Evolutionary conservation across 2,329 filamentous ascomycete species (phyloP).

Genomic region (Cadophora luteo-olivacea): DNA sequence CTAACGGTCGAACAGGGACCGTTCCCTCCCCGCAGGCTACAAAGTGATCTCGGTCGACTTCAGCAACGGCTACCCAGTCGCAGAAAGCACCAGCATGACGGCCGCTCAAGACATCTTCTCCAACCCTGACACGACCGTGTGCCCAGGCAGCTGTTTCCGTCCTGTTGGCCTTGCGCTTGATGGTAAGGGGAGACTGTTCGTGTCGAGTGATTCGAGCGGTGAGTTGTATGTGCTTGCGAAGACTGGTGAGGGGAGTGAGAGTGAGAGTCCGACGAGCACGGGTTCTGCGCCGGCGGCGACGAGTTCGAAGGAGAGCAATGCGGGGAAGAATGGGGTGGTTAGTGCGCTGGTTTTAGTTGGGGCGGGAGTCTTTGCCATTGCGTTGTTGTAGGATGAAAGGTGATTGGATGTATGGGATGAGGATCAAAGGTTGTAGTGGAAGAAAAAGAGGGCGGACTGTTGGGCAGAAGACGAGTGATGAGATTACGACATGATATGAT

Average conservation of each 20-base stretch:
- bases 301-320: slow-evolving; percentile 15
- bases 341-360: background rate
- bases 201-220: slow-evolving; percentile 54
- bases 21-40: slow-evolving; percentile 55
- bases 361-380: background rate
- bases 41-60: slow-evolving; percentile 53
- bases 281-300: slow-evolving; percentile 14
- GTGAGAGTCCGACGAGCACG: slow-evolving; percentile 15
- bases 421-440: background rate
- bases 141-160: slow-evolving; percentile 65
- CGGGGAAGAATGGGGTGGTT: background rate
- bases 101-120: slow-evolving; percentile 60
- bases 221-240: slow-evolving; percentile 65
- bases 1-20: slow-evolving; percentile 54
- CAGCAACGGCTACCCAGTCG: slow-evolving; percentile 50
- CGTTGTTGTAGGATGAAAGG: background rate
- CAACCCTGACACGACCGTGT: slow-evolving; percentile 59
- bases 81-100: slow-evolving; percentile 50
- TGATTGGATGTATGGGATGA: background rate
- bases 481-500: background rate
- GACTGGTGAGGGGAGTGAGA: slow-evolving; percentile 27
- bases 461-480: background rate
- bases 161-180: slow-evolving; percentile 66
- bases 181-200: slow-evolving; percentile 26
- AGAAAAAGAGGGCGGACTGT: background rate